Conservation (phyloP, 2,329 filamentous ascomycete species). For the Cladosporium austrohemisphaericum region DNA sequence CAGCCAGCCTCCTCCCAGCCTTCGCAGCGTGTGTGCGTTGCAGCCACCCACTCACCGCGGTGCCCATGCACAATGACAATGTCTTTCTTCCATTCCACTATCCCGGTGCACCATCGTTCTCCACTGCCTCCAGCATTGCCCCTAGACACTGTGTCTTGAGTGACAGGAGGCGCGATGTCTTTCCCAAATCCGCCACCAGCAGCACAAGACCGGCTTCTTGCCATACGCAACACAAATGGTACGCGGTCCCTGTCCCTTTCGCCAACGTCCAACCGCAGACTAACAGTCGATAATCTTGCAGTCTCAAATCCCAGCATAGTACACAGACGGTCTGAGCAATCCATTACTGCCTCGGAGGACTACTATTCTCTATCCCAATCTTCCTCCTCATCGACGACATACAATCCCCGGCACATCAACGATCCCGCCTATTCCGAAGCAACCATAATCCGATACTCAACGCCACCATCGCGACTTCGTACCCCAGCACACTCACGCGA, state of each 20-base stretch:
- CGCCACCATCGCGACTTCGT: slow-evolving; percentile 34
- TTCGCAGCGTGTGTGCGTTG: no score
- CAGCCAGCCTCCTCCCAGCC: slow-evolving; percentile 5
- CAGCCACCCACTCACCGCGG: neutral
- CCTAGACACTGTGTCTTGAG: slow-evolving; percentile 8
- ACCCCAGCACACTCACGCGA: slow-evolving; percentile 33
- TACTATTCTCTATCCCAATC: slow-evolving; percentile 43
- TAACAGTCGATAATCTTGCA: slow-evolving; percentile 13
- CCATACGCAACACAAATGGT: slow-evolving; percentile 12
- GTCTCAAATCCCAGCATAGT: slow-evolving; percentile 32
- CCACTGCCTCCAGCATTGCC: slow-evolving; percentile 1
- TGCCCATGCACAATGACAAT: slow-evolving; percentile 14
- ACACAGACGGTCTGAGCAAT: slow-evolving; percentile 41
- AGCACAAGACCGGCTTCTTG: slow-evolving; percentile 11
- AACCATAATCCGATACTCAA: slow-evolving; percentile 30
- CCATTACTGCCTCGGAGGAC: slow-evolving; percentile 48
- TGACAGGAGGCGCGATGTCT: slow-evolving; percentile 8
- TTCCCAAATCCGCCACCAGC: slow-evolving; percentile 12
- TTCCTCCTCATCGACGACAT: slow-evolving; percentile 24
- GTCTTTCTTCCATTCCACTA: slow-evolving; percentile 14
- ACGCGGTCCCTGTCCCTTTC: neutral
- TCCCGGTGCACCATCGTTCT: slow-evolving; percentile 10
- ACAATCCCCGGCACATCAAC: slow-evolving; percentile 27
- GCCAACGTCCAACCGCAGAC: neutral
- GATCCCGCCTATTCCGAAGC: slow-evolving; percentile 19